Conservation (phyloP, 2,329 filamentous ascomycete genomes). For the Hysterium pulicare region DNA sequence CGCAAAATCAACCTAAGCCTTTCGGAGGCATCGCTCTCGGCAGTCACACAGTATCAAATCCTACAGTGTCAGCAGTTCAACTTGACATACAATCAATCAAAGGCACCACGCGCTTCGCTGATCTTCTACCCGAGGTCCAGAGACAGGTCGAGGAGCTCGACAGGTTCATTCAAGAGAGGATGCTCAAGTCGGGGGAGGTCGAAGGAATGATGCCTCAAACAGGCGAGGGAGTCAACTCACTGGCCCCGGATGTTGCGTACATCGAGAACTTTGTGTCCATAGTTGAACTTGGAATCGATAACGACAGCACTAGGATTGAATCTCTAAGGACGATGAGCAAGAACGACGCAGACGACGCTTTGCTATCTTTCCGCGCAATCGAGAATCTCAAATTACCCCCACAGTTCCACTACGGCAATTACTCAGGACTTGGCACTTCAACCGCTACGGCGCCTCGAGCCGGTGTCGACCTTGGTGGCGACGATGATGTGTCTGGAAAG, state of each 20-base stretch:
- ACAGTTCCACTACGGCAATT: conserved; percentile 55
- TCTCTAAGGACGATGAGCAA: conserved; percentile 56
- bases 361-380: conserved; percentile 68
- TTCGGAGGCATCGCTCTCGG: conserved; percentile 17
- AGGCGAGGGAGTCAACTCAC: conserved; percentile 59
- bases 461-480: conserved; percentile 24
- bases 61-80: conserved; percentile 19
- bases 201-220: conserved; percentile 63
- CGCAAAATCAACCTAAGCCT: conserved; percentile 21
- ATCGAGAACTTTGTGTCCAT: conserved; percentile 60
- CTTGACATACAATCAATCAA: conserved; percentile 61
- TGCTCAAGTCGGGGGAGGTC: conserved; percentile 71
- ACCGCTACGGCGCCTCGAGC: conserved; percentile 18
- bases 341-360: conserved; percentile 66
- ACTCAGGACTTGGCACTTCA: conserved; percentile 20
- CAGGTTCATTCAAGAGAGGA: conserved; percentile 74
- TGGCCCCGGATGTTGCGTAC: conserved; percentile 64
- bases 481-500: conserved; percentile 37
- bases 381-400: conserved; percentile 70
- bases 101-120: conserved; percentile 86
- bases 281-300: conserved; percentile 60
- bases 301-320: conserved; percentile 60
- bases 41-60: conserved; percentile 18
- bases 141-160: conserved; percentile 75
- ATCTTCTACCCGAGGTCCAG: conserved; percentile 79